A percentile compares a stretch with the other conserved stretches of the same genome.
These are phyloP conservation scores for Coix lacrymajobi DNA, from an alignment of 176 grass and related monocot species.

Conservation along the genomic window DNA sequence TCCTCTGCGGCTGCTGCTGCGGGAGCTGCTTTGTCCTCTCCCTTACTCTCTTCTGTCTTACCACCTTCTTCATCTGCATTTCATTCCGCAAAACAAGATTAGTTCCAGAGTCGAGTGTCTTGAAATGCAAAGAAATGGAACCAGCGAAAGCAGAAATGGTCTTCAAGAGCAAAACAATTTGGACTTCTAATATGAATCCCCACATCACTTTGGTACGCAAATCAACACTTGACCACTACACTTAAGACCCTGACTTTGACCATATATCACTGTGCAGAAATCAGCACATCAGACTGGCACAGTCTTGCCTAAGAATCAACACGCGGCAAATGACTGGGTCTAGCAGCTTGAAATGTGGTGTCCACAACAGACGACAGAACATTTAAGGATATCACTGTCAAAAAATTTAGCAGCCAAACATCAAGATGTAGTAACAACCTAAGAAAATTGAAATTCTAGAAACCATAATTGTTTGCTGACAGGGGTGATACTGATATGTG, in stretches of 20 bases:
- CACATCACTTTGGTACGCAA: neutral
- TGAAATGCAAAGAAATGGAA: neutral
- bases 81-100: neutral
- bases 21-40: conserved; percentile 16
- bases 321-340: neutral
- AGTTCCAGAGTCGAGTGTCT: neutral
- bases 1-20: neutral
- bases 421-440: neutral
- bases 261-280: neutral
- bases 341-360: neutral
- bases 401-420: neutral
- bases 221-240: neutral
- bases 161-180: neutral
- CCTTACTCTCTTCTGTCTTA: conserved; percentile 8
- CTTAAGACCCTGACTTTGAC: neutral
- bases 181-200: neutral
- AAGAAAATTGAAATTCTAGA: neutral
- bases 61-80: conserved; percentile 10
- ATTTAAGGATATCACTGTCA: neutral
- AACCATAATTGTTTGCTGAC: neutral
- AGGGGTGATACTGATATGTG: neutral
- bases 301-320: neutral
- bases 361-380: neutral
- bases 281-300: neutral
- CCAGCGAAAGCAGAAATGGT: neutral